phyloP scores from a whole-genome alignment of 257 asterid genomes.

The Solanum paucissectum region DNA sequence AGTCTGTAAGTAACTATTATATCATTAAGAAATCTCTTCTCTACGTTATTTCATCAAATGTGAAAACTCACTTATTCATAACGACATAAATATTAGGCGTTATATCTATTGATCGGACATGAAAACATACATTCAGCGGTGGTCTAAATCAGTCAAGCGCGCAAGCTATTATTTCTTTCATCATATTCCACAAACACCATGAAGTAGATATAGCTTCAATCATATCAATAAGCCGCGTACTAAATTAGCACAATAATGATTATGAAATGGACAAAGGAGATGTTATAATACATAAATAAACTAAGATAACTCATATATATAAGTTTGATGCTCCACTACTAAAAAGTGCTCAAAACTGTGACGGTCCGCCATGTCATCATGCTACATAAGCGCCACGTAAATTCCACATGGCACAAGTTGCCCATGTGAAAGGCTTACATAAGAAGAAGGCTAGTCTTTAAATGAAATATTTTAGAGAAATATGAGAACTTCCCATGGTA shows the following conservation, averaged over 20 bases:
- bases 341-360: too few relatives aligned
- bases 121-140: neutral
- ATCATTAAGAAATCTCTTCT: neutral
- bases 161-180: neutral
- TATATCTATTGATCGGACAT: neutral
- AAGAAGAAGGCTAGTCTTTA: too few relatives aligned
- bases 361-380: too few relatives aligned
- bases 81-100: neutral
- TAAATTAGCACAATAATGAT: neutral
- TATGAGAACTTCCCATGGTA: too few relatives aligned
- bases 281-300: neutral
- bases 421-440: too few relatives aligned
- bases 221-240: neutral
- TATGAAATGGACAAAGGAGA: neutral
- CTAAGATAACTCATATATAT: neutral
- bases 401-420: too few relatives aligned
- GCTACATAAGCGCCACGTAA: too few relatives aligned
- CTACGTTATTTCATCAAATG: neutral
- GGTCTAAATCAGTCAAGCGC: neutral
- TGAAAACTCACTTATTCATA: neutral
- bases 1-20: neutral
- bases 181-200: neutral
- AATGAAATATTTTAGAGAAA: too few relatives aligned
- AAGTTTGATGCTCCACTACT: neutral
- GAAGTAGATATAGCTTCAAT: constrained; percentile 13